Evolutionary conservation across 805 yeast species (phyloP), one percentile per base, ranked within the genome.

Genomic region (Sugiyamaella chiloensis): DNA sequence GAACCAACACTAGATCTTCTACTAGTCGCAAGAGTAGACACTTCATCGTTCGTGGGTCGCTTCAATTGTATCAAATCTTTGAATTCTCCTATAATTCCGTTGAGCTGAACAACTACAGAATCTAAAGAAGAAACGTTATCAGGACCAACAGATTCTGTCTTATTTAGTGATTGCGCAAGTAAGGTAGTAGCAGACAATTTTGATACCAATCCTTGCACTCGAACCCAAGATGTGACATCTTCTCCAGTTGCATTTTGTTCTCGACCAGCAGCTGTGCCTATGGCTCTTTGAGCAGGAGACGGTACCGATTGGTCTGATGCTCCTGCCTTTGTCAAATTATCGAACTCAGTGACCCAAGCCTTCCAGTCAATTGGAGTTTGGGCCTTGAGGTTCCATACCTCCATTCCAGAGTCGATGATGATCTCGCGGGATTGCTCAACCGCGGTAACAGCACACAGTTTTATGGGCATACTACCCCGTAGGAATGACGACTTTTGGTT

Each of bases 351-450:
- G 11, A 85, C 78, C 99, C 99, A 93, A 4, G 78, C 72, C 29
- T 80, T 76, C 75, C 88, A 93, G 54, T 85, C 90, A 5, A 74
- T 71, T 8, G 67, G 65, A 48, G 73, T 79, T 40, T 73, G 68
- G 0, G 97, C 86, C 58, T 85, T 87, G 51, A 91, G 71, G 31
- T 80, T 81, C 98, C 98, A 91, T 7, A 86, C 81, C 63, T 91
- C 98, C 80, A 91, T 82, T 2, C 98, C 98, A 0, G 97, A 88
- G 63, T 93, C 97, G 50, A 93, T 76, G 40, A 84, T 81, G 36
- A 93, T 81, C 58, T 86, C 83, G 45, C 78, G 68, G 20, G 79
- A 78, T 48, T 77, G 76, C 21, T 79, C 73, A 57, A 83, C 83
- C 0, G 95, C 96, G 48, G 90, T 79, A 1, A 93, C 81, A n/a